phyloP scores from a whole-genome alignment of 345 rosid species.

The Sisymbrium altissimum region DNA sequence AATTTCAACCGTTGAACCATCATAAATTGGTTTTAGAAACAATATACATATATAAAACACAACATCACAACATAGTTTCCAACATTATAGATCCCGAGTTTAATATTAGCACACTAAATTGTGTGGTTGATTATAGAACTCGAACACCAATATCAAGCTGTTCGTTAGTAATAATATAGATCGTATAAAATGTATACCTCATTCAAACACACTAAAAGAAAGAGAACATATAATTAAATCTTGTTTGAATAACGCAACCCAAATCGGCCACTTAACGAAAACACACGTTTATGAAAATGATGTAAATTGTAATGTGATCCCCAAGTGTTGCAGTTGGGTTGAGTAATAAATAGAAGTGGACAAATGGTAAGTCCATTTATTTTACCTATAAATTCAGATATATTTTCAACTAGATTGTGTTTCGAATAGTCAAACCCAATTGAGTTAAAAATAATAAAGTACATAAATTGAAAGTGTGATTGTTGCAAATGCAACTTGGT shows the following conservation, averaged over 20 bases:
- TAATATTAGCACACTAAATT: not conserved
- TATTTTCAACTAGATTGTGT: not conserved
- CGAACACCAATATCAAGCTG: too few species aligned
- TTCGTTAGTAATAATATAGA: too few species aligned
- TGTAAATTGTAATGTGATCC: not conserved
- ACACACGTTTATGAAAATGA: not conserved
- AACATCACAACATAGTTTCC: not conserved
- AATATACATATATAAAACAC: not conserved
- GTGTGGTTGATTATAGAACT: not conserved
- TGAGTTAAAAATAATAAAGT: not conserved
- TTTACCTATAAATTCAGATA: not conserved
- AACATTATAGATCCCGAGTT: not conserved
- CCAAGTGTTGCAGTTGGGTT: slow-evolving; percentile 9
- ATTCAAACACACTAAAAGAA: not conserved
- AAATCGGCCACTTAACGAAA: not conserved
- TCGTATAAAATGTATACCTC: not conserved
- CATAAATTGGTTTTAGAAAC: too few species aligned
- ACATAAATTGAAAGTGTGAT: slow-evolving; percentile 14
- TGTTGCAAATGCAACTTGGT: slow-evolving; percentile 28
- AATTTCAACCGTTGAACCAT: too few species aligned
- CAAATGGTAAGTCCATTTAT: not conserved
- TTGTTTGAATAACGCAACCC: slow-evolving; percentile 14
- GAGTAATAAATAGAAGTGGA: slow-evolving; percentile 9
- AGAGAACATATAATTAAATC: not conserved
- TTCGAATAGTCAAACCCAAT: slow-evolving; percentile 2